Base-by-base conservation (phyloP, 345 rosid species). In the Camelina laxa region DNA sequence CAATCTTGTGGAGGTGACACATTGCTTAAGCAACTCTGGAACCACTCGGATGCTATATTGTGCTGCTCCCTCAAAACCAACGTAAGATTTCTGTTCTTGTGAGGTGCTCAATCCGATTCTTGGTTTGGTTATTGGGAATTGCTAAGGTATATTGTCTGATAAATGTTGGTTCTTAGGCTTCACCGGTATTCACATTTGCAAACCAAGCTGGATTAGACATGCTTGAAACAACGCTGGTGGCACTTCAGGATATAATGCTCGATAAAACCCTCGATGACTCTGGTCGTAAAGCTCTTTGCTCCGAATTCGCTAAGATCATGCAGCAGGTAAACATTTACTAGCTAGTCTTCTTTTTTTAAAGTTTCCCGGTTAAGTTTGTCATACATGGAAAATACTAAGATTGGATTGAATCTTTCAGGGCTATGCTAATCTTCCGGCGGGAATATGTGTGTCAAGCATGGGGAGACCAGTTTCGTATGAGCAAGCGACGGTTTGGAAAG, bases 131-230 rank as follows among this genome's bases (percentile, higher is more conserved):
- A 35, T 24, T 7, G 11, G n/a, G 5, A 17, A 41, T 4, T 41
- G 45, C n/a, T 13, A 4, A 41, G 1, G 12, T 38, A 13, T 0
- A 44, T 13, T 42, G 2, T 45, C 19, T 45, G 49, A 17, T 8
- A 16, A 4, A 33, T 11, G 2, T 54, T 72, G 74, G 9, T 38
- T 59, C 2, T 19, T 90, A 89, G 98, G 93, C 88, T 4, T 87
- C 91, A 62, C 91, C 97, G 1, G 88, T 89, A 51, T 94, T 88
- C 69, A 89, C 89, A 55, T 92, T 89, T 31, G 93, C 97, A 6
- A 94, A 94, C 84, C 97, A 92, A 83, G 97, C 97, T 1, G 99
- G 99, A 60, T 89, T 95, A 11, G 97, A 92, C 85, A 95, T 95
- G 97, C 96, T 95, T 3, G 99, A 95, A 81, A 95, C 99, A 1